phyloP scores from a whole-genome alignment of 73 alveolate species.

The Paramecium caudatum region DNA sequence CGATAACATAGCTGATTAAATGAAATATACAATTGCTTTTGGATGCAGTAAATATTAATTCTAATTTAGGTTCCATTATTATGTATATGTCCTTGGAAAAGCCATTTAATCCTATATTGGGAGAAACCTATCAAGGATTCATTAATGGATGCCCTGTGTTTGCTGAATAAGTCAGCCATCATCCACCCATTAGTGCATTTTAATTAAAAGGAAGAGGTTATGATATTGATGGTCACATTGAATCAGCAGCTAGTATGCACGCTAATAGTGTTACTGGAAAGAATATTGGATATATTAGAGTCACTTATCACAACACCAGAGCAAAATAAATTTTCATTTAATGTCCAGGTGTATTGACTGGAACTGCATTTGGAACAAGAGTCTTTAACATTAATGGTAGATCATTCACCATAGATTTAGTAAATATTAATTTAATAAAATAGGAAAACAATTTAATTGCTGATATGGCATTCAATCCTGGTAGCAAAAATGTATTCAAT shows the following conservation, averaged over 20 bases:
- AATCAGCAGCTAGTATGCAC: slow-evolving; percentile 76
- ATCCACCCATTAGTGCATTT: slow-evolving; percentile 80
- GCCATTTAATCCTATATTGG: slow-evolving; percentile 94
- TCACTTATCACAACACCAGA: slow-evolving; percentile 71
- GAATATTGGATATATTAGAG: slow-evolving; percentile 68
- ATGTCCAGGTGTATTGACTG: slow-evolving; percentile 73
- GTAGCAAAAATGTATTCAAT: slow-evolving; percentile 39
- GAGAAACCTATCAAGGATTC: slow-evolving; percentile 90
- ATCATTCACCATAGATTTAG: slow-evolving; percentile 49
- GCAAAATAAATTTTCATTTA: slow-evolving; percentile 51
- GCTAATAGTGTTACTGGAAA: slow-evolving; percentile 79
- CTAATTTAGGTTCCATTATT: slow-evolving; percentile 69
- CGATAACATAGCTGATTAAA: slow-evolving; percentile 78
- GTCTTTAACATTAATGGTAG: slow-evolving; percentile 69
- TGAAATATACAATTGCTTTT: slow-evolving; percentile 81
- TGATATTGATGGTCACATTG: slow-evolving; percentile 74
- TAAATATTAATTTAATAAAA: not conserved
- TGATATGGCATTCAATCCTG: slow-evolving; percentile 75
- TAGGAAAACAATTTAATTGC: slow-evolving; percentile 68
- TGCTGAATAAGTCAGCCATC: slow-evolving; percentile 79
- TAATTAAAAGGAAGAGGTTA: slow-evolving; percentile 68
- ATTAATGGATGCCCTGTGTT: slow-evolving; percentile 79
- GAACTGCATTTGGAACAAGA: slow-evolving; percentile 77
- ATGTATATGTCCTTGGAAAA: slow-evolving; percentile 82
- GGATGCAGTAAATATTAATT: slow-evolving; percentile 74